Base-by-base conservation (phyloP, 495 filamentous ascomycete genomes). In the Amniculicola lignicola region DNA sequence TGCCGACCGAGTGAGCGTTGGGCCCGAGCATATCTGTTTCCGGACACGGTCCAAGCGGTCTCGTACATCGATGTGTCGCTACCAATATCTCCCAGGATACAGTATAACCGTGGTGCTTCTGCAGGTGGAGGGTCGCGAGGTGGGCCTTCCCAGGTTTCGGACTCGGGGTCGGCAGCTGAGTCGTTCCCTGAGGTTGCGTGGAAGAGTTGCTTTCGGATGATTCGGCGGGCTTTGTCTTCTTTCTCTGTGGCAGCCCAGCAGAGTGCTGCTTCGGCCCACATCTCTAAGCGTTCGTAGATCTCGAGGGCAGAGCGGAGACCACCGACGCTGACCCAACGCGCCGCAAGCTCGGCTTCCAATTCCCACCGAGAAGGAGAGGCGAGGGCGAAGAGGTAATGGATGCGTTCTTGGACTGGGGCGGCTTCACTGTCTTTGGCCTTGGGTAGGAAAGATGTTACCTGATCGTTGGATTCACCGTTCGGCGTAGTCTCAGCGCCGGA, bases 231-330 rank as follows among this genome's bases (percentile, higher is more conserved):
- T 67, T 91, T 93, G 16, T 85, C 87, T 70, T 96, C 93, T 37
- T 83, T 77, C 31, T 94, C 89, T 1, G 85, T 87, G 1, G 81
- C 81, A 11, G 86, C 86, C 67, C 86, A 89, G 69, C 93, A 99
- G 0, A 99, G 77, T 0, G 94, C 93, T 7, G 87, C 89, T 72
- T 99, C 93, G 9, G 93, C 87, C 91, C 92, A 97, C 72, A 99
- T 85, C 40, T 92, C 84, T 10, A 99, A 76, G 2, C 93, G 80
- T 71, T 95, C 90, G 72, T 96, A 99, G 62, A 99, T 97, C 44
- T 96, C 93, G 10, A 99, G 78, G 0, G 93, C 93, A 0, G 92
- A 91, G 1, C 88, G 80, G 6, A 99, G 75, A 40, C 88, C 90
- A 19, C 93, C 93, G 1, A 96, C 79, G 19, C 80, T 79, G 15